Evolutionary conservation across 768 basidiomycete species (phyloP), one percentile per base, ranked within the genome.

Genomic region (Lactarius evosmus): DNA sequence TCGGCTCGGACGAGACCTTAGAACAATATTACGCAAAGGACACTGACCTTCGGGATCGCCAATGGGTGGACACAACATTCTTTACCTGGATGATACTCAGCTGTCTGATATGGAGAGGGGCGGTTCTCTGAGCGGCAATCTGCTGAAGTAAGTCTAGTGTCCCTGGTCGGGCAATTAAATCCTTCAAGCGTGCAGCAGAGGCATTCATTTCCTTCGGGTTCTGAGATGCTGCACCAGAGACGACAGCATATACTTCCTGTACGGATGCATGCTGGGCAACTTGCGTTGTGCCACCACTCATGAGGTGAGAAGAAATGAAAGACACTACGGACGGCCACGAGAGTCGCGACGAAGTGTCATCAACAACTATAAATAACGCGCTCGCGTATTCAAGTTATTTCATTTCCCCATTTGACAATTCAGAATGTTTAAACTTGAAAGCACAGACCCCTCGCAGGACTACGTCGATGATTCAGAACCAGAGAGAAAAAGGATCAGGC

Each of bases 31-130:
- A 40, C 22, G 55, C 51, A 40, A 38, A 55, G 19, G 27, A 67
- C 77, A 70, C 82, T 71, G 67, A 91, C 92, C 85, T 91, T 76
- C 86, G 77, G 34, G 86, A 87, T 71, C 83, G 80, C 94, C 94
- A 96, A 70, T 91, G 87, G 55, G 76, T 76, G 4, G 86, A 73
- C 2, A 86, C 87, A 1, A 82, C 80, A 69, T 95, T 95, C 76
- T 95, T 95, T 78, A 95, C 89, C 70, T 93, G 92, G 60, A 95
- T 89, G 66, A 93, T 91, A 29, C 89, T 85, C 72, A 91, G 89
- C 68, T 89, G 83, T 46, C 93, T 85, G 56, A 94, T 82, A 17
- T 77, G 76, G 40, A 88, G 73, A 16, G 89, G 86, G n/a, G 87
- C 73, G 2, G 79, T 74, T 66, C 75, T 77, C 68, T 85, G 81